Base-by-base conservation (phyloP, 768 basidiomycete genomes). In the Kwoniella bestiolae region DNA sequence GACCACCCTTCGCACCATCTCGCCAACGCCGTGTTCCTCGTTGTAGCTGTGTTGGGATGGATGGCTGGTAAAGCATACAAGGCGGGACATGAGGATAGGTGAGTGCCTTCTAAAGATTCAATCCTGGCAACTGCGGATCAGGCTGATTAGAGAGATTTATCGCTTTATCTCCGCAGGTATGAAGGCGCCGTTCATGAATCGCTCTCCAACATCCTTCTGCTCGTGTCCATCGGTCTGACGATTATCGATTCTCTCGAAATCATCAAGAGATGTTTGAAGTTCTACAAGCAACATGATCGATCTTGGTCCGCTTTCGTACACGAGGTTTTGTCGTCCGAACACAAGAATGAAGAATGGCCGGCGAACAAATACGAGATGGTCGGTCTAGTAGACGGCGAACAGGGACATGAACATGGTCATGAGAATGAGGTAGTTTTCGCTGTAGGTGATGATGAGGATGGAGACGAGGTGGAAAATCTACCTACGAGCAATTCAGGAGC, bases 31-130 rank as follows among this genome's bases (percentile, higher is more conserved):
- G 82, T 83, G 0, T 94, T 93, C 82, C 89, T 89, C 75, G 81
- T 70, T 12, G 83, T 90, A 23, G 82, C 84, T 57, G 79, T 83
- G 1, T 77, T 94, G 44, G 91, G 91, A 4, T 86, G 89, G 77
- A 83, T 87, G 14, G 81, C 88, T 23, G 89, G 89, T 71, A 84
- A 84, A 2, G 77, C 91, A 25, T 96, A 97, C 81, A 84, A 84
- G 47, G 91, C 91, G 68, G 79, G 89, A 56, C 92, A 91, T 0
- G 91, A 91, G 2, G 85, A 94, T 80, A 88, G 93, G 89, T 94
- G 80, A 75, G 89, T 84, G 18, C n/a, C n/a, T n/a, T n/a, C n/a
- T n/a, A n/a, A n/a, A n/a, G n/a, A 6, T 38, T 38, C 35, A 38
- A 0, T 16, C 12, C 23, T 5, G 50, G 21, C 9, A 28, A 51